Evolutionary conservation across 2,329 filamentous ascomycete genomes (phyloP), one percentile per base, ranked within the genome.

Genomic region (Microcera coccophila): DNA sequence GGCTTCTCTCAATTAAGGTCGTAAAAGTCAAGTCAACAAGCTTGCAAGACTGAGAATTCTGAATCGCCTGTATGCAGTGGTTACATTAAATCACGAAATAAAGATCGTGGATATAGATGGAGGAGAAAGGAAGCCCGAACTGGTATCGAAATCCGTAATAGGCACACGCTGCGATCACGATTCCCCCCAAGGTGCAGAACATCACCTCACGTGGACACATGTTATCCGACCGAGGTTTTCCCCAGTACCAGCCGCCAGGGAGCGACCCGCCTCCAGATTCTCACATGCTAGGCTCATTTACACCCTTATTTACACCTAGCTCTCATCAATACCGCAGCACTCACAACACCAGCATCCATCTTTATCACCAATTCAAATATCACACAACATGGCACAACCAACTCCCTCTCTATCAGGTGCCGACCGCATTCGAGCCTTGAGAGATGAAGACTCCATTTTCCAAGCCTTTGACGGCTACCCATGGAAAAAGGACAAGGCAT

Each of bases 401-500:
- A 47, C 50, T 35, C 39, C 24, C 28, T 38, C 58, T 16, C 48
- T 64, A 33, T 44, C 59, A 3, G 65, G 64, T 44, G 55, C 64
- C 17, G 61, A 66, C 35, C 52, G 62, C 48, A 70, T 71, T 48
- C 67, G 66, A 46, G 65, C 64, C 17, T 62, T 70, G 38, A 61
- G 56, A 28, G 60, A 64, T 44, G 54, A 72, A 41, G 62, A 65
- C 47, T 60, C 68, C 38, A 62, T 81, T 45, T 86, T 79, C 61
- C 66, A 70, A 44, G 76, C 81, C 48, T 76, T 88, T 38, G 81
- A 85, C 55, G 65, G 67, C 18, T 87, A 87, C 58, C 73, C 77
- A 15, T 89, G 84, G 84, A 73, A 73, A 46, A 75, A 75, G 48
- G 85, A 89, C 63, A 70, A 73, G 39, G 78, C 80, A 50, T 89